Evolutionary conservation across 345 rosid species (phyloP).

Genomic region (Brassica carinata): DNA sequence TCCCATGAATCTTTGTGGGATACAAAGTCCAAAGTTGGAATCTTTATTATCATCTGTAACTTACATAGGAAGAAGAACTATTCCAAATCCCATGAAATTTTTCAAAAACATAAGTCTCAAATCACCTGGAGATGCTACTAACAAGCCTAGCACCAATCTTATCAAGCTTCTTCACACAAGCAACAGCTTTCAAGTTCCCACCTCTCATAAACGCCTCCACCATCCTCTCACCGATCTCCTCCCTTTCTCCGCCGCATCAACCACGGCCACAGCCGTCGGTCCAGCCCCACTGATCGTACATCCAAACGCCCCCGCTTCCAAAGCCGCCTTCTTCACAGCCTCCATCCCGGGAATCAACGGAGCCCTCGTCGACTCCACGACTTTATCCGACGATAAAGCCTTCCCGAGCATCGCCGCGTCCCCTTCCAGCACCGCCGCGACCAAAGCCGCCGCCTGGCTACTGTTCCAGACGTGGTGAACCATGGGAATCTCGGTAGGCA

Average conservation of each 20-base stretch:
- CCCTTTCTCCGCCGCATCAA: constrained; percentile 52
- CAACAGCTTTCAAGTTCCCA: constrained; percentile 69
- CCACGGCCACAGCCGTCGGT: constrained; percentile 84
- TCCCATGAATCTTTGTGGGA: background rate
- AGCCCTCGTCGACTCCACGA: constrained; percentile 86
- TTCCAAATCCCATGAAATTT: constrained; percentile 2
- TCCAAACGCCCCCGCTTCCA: constrained; percentile 77
- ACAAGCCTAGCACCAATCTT: constrained; percentile 80
- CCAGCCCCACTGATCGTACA: constrained; percentile 96
- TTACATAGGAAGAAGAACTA: constrained; percentile 3
- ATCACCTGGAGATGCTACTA: constrained; percentile 45
- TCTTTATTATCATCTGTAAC: constrained; percentile 31
- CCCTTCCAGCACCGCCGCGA: constrained; percentile 73
- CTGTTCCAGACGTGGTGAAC: constrained; percentile 87
- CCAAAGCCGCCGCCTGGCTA: constrained; percentile 83
- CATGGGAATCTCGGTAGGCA: constrained; percentile 74
- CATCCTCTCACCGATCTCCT: constrained; percentile 74
- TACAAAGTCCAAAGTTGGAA: constrained; percentile 2
- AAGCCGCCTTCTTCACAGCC: constrained; percentile 71
- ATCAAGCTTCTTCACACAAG: constrained; percentile 66
- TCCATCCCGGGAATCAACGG: constrained; percentile 92
- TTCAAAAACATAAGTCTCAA: constrained; percentile 1
- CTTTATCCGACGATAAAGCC: constrained; percentile 71
- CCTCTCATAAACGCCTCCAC: constrained; percentile 70
- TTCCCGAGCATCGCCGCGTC: constrained; percentile 65